A percentile compares a stretch with the other conserved stretches of the same genome.
phyloP scores from a whole-genome alignment of 352 stramenopile genomes.

The Phytophthora parvispora region DNA sequence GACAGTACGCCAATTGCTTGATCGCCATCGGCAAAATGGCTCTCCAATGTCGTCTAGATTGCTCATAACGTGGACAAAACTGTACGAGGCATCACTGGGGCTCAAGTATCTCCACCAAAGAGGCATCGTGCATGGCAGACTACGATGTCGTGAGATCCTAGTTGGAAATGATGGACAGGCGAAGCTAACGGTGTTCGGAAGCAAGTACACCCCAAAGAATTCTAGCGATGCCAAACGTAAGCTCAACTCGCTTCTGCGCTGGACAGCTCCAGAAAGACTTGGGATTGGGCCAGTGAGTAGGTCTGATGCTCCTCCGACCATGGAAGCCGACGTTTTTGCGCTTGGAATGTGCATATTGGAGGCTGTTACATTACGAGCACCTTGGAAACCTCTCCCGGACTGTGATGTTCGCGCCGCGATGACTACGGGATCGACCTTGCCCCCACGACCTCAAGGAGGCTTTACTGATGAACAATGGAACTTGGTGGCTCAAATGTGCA shows the following conservation, averaged over 20 bases:
- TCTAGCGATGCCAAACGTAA: background rate
- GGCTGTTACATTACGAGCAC: slow-evolving; percentile 15
- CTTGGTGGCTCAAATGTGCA: slow-evolving; percentile 25
- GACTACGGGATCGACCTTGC: slow-evolving; percentile 2
- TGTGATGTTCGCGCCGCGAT: slow-evolving; percentile 1
- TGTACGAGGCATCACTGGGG: slow-evolving; percentile 22
- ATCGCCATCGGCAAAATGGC: background rate
- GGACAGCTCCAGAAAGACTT: slow-evolving; percentile 23
- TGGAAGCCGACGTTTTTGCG: slow-evolving; percentile 21
- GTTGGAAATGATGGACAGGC: slow-evolving; percentile 24
- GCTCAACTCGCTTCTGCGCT: slow-evolving; percentile 10
- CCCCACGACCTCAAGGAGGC: slow-evolving; percentile 3
- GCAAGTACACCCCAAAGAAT: background rate
- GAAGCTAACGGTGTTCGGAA: slow-evolving; percentile 19
- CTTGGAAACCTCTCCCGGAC: slow-evolving; percentile 13
- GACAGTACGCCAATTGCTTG: slow-evolving; percentile 17
- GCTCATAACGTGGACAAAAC: slow-evolving; percentile 18
- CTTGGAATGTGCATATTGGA: slow-evolving; percentile 30
- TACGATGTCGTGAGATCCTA: slow-evolving; percentile 20
- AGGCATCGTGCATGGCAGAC: slow-evolving; percentile 18
- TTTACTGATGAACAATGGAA: slow-evolving; percentile 24
- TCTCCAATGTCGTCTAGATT: background rate
- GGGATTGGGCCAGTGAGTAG: slow-evolving; percentile 1
- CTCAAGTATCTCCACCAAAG: slow-evolving; percentile 33
- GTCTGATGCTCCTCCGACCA: background rate